phyloP scores from a whole-genome alignment of 495 filamentous ascomycete species.

The Penicilliopsis zonata region DNA sequence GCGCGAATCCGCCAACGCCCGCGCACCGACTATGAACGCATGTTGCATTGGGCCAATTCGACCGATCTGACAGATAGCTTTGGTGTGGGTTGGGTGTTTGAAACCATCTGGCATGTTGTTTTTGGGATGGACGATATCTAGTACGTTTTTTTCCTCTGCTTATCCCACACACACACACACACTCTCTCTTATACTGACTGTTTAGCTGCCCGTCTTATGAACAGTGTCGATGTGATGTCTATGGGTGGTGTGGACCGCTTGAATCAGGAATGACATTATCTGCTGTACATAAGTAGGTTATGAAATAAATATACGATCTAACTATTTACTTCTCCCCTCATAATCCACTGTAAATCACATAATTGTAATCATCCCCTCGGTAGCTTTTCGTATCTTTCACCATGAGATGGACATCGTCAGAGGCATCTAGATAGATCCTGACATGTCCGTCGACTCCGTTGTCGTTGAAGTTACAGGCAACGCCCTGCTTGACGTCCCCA shows the following conservation, averaged over 20 bases:
- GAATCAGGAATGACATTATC: neutral
- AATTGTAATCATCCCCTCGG: neutral
- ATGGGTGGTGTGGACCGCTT: conserved; percentile 31
- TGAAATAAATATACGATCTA: neutral
- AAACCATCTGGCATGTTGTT: conserved; percentile 31
- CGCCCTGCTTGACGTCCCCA: neutral
- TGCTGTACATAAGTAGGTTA: too few relatives aligned
- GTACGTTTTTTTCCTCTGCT: conserved; percentile 11
- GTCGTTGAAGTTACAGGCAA: neutral
- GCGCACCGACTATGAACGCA: conserved; percentile 27
- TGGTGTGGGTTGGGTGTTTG: conserved; percentile 30
- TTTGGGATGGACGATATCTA: conserved; percentile 27
- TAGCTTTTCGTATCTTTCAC: neutral
- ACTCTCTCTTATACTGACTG: neutral
- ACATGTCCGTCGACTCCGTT: neutral
- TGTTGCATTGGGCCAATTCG: conserved; percentile 27
- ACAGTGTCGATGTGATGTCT: conserved; percentile 32
- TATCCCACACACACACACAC: conserved; percentile 1
- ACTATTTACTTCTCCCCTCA: neutral
- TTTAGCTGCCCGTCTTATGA: conserved; percentile 25
- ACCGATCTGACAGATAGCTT: conserved; percentile 23
- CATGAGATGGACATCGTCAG: neutral
- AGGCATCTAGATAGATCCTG: neutral
- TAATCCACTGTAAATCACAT: neutral
- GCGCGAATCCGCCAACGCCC: conserved; percentile 28